phyloP scores from a whole-genome alignment of 495 filamentous ascomycete genomes.

The Halenospora varia region DNA sequence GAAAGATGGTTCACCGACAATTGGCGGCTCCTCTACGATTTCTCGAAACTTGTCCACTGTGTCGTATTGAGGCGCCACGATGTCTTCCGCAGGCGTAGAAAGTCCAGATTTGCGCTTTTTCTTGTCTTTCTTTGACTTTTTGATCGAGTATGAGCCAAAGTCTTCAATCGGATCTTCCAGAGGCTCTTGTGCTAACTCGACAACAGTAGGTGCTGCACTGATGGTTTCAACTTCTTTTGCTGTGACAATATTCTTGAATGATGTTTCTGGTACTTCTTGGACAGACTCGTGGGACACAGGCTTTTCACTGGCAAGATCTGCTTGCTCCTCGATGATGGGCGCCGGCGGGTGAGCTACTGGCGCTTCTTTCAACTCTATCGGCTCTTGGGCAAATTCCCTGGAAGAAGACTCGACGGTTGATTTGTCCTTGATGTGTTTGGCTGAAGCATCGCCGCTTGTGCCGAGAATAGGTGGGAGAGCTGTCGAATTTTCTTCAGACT shows the following conservation, averaged over 20 bases:
- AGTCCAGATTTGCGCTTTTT: slow-evolving; percentile 17
- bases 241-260: neutral
- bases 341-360: too few relatives aligned
- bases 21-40: neutral
- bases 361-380: too few relatives aligned
- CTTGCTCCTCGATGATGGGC: too few relatives aligned
- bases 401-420: too few relatives aligned
- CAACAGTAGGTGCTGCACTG: neutral
- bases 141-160: slow-evolving; percentile 6
- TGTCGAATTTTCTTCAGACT: too few relatives aligned
- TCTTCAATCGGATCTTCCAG: slow-evolving; percentile 9
- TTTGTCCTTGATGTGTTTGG: too few relatives aligned
- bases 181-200: neutral
- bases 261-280: neutral
- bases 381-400: too few relatives aligned
- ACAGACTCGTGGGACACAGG: neutral
- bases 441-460: too few relatives aligned
- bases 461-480: too few relatives aligned
- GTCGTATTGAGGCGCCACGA: neutral
- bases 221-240: neutral
- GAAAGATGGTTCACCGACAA: neutral
- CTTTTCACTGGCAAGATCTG: neutral
- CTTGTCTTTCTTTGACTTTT: slow-evolving; percentile 33
- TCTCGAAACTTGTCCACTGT: neutral
- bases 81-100: neutral